phyloP scores from a whole-genome alignment of 2,329 filamentous ascomycete species.

The Claviceps sorghi region DNA sequence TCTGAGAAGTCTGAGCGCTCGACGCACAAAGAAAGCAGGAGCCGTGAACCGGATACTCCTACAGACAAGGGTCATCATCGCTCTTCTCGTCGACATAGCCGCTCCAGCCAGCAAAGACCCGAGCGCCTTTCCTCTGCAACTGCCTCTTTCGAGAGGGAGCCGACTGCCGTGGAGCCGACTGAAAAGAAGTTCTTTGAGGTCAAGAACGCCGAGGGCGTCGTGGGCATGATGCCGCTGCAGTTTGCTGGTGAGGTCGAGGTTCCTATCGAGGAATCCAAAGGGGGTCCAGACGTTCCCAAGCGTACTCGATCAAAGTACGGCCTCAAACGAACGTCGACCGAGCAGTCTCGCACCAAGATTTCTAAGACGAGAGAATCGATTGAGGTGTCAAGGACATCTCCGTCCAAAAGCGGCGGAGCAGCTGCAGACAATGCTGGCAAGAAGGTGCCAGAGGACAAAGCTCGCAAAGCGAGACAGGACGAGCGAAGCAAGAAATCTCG shows the following conservation, averaged over 20 bases:
- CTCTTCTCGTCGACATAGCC: constrained; percentile 27
- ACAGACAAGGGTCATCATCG: constrained; percentile 18
- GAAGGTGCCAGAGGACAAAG: constrained; percentile 16
- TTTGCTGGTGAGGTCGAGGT: constrained; percentile 9
- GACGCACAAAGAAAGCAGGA: constrained; percentile 11
- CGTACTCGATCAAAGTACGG: constrained; percentile 17
- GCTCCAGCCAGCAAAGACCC: constrained; percentile 20
- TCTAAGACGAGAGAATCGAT: constrained; percentile 11
- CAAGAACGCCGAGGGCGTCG: constrained; percentile 22
- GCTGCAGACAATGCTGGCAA: constrained; percentile 2
- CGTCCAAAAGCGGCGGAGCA: constrained; percentile 1
- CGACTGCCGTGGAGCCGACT: constrained; percentile 7
- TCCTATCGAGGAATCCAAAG: not conserved
- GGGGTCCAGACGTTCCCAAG: constrained; percentile 15
- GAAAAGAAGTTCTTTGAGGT: constrained; percentile 29
- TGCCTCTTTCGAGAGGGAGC: constrained; percentile 12
- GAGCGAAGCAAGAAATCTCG: constrained; percentile 20
- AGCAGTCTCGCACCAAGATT: constrained; percentile 12
- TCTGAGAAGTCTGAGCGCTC: constrained; percentile 6
- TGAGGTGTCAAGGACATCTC: not conserved
- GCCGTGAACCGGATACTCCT: constrained; percentile 21
- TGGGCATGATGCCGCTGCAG: constrained; percentile 12
- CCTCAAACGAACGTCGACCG: constrained; percentile 15
- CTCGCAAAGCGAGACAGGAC: constrained; percentile 20
- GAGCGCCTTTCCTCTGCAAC: constrained; percentile 16